Evolutionary conservation across 2,329 filamentous ascomycete species (phyloP).

Genomic region (Aureobasidium pullulans): DNA sequence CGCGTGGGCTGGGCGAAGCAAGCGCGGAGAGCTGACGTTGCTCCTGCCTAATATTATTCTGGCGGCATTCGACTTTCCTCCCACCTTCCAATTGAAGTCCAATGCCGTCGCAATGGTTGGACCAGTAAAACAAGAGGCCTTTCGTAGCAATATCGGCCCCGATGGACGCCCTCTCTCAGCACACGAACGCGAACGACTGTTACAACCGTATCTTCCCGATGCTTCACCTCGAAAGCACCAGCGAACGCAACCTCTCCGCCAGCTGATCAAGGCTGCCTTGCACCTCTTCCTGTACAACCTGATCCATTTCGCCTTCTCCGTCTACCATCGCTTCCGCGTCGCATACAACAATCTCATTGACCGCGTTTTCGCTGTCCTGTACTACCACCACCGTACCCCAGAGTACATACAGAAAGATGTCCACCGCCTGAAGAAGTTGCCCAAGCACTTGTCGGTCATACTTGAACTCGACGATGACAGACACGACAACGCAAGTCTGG

Average conservation of each 20-base stretch:
- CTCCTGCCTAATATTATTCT: conserved; percentile 7
- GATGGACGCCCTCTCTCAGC: conserved; percentile 22
- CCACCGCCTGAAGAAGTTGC: conserved; percentile 62
- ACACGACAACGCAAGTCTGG: conserved; percentile 64
- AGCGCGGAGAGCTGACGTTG: conserved; percentile 1
- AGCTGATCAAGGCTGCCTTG: conserved; percentile 48
- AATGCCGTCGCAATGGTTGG: conserved; percentile 21
- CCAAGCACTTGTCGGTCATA: conserved; percentile 81
- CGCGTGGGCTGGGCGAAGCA: neutral
- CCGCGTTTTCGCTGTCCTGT: conserved; percentile 71
- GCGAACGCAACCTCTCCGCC: conserved; percentile 13
- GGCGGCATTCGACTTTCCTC: neutral
- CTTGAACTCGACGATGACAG: conserved; percentile 65
- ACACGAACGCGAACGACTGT: conserved; percentile 25
- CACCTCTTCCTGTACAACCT: conserved; percentile 61
- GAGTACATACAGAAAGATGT: conserved; percentile 88
- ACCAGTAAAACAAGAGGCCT: conserved; percentile 21
- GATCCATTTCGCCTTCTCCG: conserved; percentile 74
- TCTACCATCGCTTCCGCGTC: conserved; percentile 77
- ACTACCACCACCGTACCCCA: conserved; percentile 93
- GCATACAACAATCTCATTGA: conserved; percentile 72
- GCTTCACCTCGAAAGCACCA: neutral
- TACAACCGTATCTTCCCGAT: conserved; percentile 28
- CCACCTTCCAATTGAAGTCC: neutral
- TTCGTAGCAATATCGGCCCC: conserved; percentile 23